A percentile compares a stretch with the other conserved stretches of the same genome.
These are phyloP conservation scores for Barbarea vulgaris DNA, from an alignment of 345 rosid genomes.

Conservation along the genomic window DNA sequence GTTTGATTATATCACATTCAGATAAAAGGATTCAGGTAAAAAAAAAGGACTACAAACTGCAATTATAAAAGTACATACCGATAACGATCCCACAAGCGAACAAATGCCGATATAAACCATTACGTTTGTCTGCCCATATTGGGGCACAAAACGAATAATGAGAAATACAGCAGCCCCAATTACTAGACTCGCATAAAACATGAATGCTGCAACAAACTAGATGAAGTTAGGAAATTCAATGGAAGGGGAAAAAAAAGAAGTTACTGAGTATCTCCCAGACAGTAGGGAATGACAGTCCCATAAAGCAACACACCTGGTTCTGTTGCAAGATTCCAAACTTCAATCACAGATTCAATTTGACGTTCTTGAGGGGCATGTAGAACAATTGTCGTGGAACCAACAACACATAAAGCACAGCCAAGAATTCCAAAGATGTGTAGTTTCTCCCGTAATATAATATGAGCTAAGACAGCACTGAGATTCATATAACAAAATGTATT, in stretches of 20 bases:
- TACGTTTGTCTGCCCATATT: constrained; percentile 91
- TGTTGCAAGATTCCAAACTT: constrained; percentile 98
- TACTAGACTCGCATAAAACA: constrained; percentile 78
- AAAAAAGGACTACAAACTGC: constrained; percentile 3
- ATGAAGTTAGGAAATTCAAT: constrained; percentile 23
- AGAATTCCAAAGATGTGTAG: constrained; percentile 90
- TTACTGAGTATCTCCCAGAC: not conserved
- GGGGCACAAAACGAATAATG: constrained; percentile 68
- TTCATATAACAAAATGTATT: constrained; percentile 7
- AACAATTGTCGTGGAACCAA: constrained; percentile 93
- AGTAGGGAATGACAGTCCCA: not conserved
- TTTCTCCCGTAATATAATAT: constrained; percentile 77
- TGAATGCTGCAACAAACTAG: constrained; percentile 69
- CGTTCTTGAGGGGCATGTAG: constrained; percentile 98
- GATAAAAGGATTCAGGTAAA: not conserved
- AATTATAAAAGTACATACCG: constrained; percentile 55
- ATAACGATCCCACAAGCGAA: constrained; percentile 93
- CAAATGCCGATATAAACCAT: constrained; percentile 95
- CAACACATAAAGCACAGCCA: constrained; percentile 94
- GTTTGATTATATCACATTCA: not conserved
- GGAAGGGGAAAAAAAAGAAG: not conserved
- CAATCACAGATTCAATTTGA: constrained; percentile 76
- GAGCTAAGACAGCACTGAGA: constrained; percentile 94
- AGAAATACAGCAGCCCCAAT: constrained; percentile 70
- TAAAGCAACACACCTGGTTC: constrained; percentile 73